Percentiles rank a stretch among this genome's conserved stretches.
Conservation (phyloP, 805 yeast genomes). For the Metschnikowia peoriensis region DNA sequence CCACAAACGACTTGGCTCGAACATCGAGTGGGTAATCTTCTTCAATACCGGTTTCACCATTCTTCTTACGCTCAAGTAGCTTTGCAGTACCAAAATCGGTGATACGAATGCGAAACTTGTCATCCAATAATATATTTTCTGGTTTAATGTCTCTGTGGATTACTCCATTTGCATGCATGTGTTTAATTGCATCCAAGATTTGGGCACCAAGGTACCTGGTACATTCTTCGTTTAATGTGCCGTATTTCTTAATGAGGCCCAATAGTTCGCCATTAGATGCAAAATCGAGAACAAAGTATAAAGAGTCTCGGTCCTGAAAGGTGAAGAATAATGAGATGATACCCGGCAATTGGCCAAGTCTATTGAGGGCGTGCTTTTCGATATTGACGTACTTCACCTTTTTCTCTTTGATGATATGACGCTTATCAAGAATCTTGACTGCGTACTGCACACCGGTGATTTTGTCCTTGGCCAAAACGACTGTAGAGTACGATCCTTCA, state of each 20-base stretch:
- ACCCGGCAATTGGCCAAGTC: slow-evolving; percentile 60
- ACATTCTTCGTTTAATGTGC: slow-evolving; percentile 69
- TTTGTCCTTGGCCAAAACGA: slow-evolving; percentile 48
- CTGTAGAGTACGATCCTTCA: slow-evolving; percentile 47
- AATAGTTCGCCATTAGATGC: slow-evolving; percentile 79
- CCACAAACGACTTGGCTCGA: slow-evolving; percentile 78
- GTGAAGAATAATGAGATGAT: slow-evolving; percentile 71
- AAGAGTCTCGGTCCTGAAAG: slow-evolving; percentile 71
- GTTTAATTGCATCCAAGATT: slow-evolving; percentile 67
- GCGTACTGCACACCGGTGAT: slow-evolving; percentile 62
- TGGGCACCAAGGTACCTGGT: slow-evolving; percentile 71
- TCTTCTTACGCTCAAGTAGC: slow-evolving; percentile 53
- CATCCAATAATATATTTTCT: slow-evolving; percentile 70
- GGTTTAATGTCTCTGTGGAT: slow-evolving; percentile 84
- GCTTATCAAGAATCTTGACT: slow-evolving; percentile 70
- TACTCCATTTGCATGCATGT: slow-evolving; percentile 72
- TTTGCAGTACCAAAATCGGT: slow-evolving; percentile 89
- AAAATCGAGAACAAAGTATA: slow-evolving; percentile 74
- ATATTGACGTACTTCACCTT: slow-evolving; percentile 83
- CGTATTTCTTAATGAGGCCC: slow-evolving; percentile 62
- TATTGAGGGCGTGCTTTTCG: slow-evolving; percentile 75
- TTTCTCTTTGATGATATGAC: slow-evolving; percentile 76
- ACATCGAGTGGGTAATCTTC: slow-evolving; percentile 63
- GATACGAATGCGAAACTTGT: slow-evolving; percentile 57
- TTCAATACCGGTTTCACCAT: slow-evolving; percentile 26